Conservation (phyloP, 768 basidiomycete species). For the Piloderma croceum region DNA sequence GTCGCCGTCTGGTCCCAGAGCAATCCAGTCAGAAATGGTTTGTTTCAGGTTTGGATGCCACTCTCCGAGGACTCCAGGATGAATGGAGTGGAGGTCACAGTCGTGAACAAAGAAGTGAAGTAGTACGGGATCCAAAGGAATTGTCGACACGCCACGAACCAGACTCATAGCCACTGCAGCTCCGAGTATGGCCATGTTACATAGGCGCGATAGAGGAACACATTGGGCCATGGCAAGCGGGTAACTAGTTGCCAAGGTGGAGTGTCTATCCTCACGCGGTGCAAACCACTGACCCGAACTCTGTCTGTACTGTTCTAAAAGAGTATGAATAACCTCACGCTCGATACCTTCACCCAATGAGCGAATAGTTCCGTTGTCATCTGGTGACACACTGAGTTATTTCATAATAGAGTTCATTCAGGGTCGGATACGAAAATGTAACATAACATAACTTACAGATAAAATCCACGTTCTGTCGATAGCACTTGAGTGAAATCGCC, state of each 20-base stretch:
- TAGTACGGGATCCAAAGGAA: conserved; percentile 5
- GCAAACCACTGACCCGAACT: not conserved
- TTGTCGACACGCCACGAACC: conserved; percentile 6
- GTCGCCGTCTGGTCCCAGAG: not conserved
- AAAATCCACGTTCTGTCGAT: not conserved
- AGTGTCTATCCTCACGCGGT: not conserved
- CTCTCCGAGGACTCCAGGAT: conserved; percentile 2
- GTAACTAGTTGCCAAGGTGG: not conserved
- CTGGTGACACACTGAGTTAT: too few species aligned
- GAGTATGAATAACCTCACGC: not conserved
- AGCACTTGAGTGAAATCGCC: not conserved
- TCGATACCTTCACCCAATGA: not conserved
- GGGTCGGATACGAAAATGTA: not conserved
- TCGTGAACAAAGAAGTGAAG: conserved; percentile 6
- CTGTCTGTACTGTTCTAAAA: not conserved
- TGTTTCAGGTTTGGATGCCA: conserved; percentile 8
- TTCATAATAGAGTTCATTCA: not conserved
- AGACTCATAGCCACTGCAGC: conserved; percentile 1
- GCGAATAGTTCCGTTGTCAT: not conserved
- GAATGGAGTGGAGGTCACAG: conserved; percentile 5
- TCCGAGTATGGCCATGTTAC: conserved; percentile 1
- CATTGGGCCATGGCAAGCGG: not conserved
- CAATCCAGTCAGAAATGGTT: not conserved
- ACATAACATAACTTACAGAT: not conserved
- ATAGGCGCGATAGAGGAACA: conserved; percentile 1